A percentile compares a stretch with the other conserved stretches of the same genome.
Conservation (phyloP, 768 basidiomycete species). For the Trametes elegans region DNA sequence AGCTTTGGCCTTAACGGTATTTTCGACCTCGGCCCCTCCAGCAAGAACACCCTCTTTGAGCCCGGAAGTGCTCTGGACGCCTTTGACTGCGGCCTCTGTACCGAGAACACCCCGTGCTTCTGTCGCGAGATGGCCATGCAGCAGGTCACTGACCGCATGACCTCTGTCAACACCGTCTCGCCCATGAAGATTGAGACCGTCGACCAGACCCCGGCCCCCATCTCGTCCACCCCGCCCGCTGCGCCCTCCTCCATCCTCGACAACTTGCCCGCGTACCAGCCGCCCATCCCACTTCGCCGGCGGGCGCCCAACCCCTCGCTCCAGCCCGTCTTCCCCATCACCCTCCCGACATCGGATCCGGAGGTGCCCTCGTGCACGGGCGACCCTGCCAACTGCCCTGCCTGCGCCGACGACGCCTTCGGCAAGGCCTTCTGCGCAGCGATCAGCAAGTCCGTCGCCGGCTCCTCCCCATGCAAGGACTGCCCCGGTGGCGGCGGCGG, state of each 20-base stretch:
- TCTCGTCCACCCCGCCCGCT: constrained; percentile 22
- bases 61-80: constrained; percentile 37
- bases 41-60: constrained; percentile 28
- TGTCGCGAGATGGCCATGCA: constrained; percentile 68
- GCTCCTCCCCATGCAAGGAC: constrained; percentile 49
- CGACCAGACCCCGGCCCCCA: constrained; percentile 22
- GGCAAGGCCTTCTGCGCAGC: constrained; percentile 87
- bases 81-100: constrained; percentile 77
- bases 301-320: constrained; percentile 37
- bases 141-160: constrained; percentile 34
- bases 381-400: constrained; percentile 81
- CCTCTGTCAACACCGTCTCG: constrained; percentile 10
- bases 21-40: constrained; percentile 38
- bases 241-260: constrained; percentile 62
- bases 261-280: constrained; percentile 75
- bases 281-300: constrained; percentile 78
- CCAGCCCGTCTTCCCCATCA: constrained; percentile 55
- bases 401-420: constrained; percentile 83
- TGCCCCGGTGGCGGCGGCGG: constrained; percentile 45
- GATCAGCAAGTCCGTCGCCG: constrained; percentile 59
- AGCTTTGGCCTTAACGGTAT: constrained; percentile 33
- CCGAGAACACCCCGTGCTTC: constrained; percentile 65
- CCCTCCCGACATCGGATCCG: constrained; percentile 30
- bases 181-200: constrained; percentile 29
- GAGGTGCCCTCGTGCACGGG: constrained; percentile 62